Percentiles rank a stretch among this genome's conserved stretches.
Conservation (phyloP, 345 rosid species). For the Aegle marmelos region DNA sequence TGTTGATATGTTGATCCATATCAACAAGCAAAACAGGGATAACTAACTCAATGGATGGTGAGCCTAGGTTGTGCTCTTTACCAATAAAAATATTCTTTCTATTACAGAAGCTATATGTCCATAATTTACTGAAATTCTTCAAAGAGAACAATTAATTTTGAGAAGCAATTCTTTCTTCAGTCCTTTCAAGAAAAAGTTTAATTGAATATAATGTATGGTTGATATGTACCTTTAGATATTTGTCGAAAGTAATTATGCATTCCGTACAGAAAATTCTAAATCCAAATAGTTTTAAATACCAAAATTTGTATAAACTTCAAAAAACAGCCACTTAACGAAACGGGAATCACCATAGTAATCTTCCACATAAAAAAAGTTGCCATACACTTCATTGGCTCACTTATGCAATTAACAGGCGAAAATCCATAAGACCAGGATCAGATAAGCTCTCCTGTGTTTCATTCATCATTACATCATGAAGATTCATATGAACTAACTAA, state of each 20-base stretch:
- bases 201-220: no score
- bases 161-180: no score
- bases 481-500: not conserved
- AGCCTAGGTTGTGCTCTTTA: not conserved
- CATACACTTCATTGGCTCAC: not conserved
- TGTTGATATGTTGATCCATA: no score
- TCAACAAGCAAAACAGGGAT: not conserved
- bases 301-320: not conserved
- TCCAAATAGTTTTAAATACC: not conserved
- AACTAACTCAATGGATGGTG: not conserved
- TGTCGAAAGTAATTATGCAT: no score
- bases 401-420: not conserved
- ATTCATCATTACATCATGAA: not conserved
- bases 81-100: not conserved
- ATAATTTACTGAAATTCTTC: no score
- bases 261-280: not conserved
- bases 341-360: not conserved
- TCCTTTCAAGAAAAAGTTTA: no score
- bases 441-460: not conserved
- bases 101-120: not conserved
- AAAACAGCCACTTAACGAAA: not conserved
- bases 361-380: not conserved
- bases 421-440: not conserved
- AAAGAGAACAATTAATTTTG: no score
- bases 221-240: no score